Evolutionary conservation across 805 yeast species (phyloP), one percentile per base, ranked within the genome.

Genomic region (Lipomyces anomalus): DNA sequence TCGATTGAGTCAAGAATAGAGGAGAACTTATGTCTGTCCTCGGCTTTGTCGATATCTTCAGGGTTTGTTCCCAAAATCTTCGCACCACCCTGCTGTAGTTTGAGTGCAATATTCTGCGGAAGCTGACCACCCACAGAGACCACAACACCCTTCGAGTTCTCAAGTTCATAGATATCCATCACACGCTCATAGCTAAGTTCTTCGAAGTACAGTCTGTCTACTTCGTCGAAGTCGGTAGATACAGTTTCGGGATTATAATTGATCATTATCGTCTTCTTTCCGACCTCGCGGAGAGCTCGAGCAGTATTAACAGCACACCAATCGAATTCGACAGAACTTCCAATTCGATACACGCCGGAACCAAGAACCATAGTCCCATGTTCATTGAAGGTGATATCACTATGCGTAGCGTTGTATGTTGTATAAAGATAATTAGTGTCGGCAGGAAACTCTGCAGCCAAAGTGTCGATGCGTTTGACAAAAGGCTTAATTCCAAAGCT

Each of bases 221-320:
- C 98, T 72, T 90, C 98, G 67, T 90, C 98, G 62, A 86, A 90
- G 71, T 90, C 98, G 44, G 98, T 90, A 7, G 96, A 87, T 35
- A 90, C 98, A 22, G 98, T 90, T 71, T 90, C 98, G 50, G 98
- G 98, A 73, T 90, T 90, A 71, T 90, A 90, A 74, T 90, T 90
- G 63, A 90, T 78, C 98, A 90, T 90, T 56, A 90, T 80, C 26
- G 98, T 90, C 69, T 82, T 85, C 66, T 80, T 82, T 54, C 95
- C 95, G 45, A 79, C 73, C 43, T 79, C 83, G 67, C 98, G 80
- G 60, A 90, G 79, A 36, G 97, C 88, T 65, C 97, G 81, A 46
- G 95, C 96, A 47, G 98, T 84, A 54, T 92, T 79, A 53, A 90
- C 98, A 45, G 97, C 98, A 75, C 98, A 90, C 98, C 98, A 90